Evolutionary conservation across 2,329 filamentous ascomycete genomes (phyloP).

Genomic region (Alternaria rosae): DNA sequence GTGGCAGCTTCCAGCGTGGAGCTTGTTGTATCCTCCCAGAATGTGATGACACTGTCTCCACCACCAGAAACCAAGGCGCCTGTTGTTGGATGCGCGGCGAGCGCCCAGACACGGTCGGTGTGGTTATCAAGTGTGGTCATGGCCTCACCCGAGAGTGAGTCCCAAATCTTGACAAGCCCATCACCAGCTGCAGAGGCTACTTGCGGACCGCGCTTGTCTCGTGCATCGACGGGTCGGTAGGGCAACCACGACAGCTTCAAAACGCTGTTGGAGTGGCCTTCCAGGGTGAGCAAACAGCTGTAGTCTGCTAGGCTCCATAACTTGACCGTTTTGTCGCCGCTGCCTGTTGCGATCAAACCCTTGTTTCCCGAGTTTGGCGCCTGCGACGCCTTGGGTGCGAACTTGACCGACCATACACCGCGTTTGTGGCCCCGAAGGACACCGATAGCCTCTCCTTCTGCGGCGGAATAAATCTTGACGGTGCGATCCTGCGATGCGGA

Average conservation of each 20-base stretch:
- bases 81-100: constrained; percentile 70
- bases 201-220: constrained; percentile 67
- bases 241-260: constrained; percentile 91
- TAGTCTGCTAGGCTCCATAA: constrained; percentile 95
- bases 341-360: constrained; percentile 86
- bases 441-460: constrained; percentile 88
- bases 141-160: constrained; percentile 81
- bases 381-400: constrained; percentile 81
- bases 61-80: constrained; percentile 87
- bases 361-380: constrained; percentile 66
- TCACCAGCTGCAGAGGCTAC: constrained; percentile 91
- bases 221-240: constrained; percentile 49
- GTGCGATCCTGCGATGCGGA: constrained; percentile 96
- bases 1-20: constrained; percentile 78
- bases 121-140: constrained; percentile 96
- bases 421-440: constrained; percentile 91
- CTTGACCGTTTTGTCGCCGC: constrained; percentile 94
- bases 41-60: constrained; percentile 90
- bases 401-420: constrained; percentile 95
- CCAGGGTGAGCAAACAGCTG: constrained; percentile 89
- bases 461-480: constrained; percentile 94
- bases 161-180: constrained; percentile 96
- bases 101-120: constrained; percentile 92
- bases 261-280: constrained; percentile 95
- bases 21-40: constrained; percentile 92